phyloP scores from a whole-genome alignment of 2,329 filamentous ascomycete species.

The Colletotrichum zoysiae region DNA sequence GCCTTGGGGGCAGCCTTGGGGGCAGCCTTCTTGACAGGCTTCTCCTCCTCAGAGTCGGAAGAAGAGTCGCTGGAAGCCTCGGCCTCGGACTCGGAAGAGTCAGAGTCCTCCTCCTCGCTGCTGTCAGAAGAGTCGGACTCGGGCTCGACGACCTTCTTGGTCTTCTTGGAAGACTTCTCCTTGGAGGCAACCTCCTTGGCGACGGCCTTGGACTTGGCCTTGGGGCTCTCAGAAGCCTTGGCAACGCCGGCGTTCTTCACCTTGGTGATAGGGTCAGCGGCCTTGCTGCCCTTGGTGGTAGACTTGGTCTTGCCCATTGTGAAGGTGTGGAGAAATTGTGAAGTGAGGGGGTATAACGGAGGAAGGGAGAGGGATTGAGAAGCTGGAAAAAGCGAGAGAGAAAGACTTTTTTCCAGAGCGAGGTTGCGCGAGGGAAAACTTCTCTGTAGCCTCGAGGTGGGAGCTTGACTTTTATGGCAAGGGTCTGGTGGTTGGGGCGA shows the following conservation, averaged over 20 bases:
- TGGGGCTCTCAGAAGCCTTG: conserved; percentile 75
- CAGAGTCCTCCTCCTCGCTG: conserved; percentile 34
- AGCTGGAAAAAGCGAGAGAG: conserved; percentile 24
- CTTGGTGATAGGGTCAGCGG: conserved; percentile 62
- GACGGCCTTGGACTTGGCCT: conserved; percentile 75
- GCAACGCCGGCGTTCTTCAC: conserved; percentile 76
- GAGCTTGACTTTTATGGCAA: conserved; percentile 40
- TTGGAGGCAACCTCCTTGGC: conserved; percentile 69
- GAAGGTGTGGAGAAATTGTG: conserved; percentile 7
- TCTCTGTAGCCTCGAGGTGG: conserved; percentile 21
- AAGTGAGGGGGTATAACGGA: conserved; percentile 6
- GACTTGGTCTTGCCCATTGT: conserved; percentile 75
- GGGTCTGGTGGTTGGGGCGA: conserved; percentile 41
- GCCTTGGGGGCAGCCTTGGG: conserved; percentile 43
- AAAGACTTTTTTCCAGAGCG: conserved; percentile 36
- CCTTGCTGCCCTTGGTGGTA: conserved; percentile 62
- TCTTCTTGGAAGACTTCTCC: conserved; percentile 63
- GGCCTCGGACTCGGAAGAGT: conserved; percentile 49
- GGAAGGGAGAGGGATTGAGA: not conserved
- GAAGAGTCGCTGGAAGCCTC: conserved; percentile 43
- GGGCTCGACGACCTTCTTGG: conserved; percentile 49
- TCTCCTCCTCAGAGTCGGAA: conserved; percentile 46
- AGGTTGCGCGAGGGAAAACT: conserved; percentile 30
- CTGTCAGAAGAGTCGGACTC: conserved; percentile 46
- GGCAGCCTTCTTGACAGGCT: conserved; percentile 42